phyloP scores from a whole-genome alignment of 441 rosid genomes.

The Pelargonium australe region DNA sequence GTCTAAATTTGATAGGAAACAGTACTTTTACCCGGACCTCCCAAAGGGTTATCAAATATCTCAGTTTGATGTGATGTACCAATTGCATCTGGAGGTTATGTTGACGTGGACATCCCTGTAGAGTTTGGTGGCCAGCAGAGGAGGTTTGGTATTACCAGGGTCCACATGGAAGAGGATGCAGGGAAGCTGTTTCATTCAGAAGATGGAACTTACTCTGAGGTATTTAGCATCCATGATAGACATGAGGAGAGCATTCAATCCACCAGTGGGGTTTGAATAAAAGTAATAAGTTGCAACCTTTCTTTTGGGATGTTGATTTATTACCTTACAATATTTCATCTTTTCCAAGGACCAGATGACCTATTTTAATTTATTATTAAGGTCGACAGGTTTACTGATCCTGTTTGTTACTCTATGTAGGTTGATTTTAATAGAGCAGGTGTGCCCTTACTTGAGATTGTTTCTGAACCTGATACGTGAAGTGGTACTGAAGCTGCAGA shows the following conservation, averaged over 20 bases:
- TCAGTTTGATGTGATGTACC: slow-evolving; percentile 92
- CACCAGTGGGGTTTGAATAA: background rate
- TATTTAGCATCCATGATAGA: background rate
- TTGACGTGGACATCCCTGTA: slow-evolving; percentile 78
- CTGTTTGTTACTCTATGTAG: slow-evolving; percentile 32
- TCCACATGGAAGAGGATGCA: slow-evolving; percentile 97
- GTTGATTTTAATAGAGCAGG: slow-evolving; percentile 97
- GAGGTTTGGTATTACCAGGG: slow-evolving; percentile 85
- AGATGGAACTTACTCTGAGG: slow-evolving; percentile 65
- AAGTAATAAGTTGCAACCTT: background rate
- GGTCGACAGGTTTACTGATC: slow-evolving; percentile 13
- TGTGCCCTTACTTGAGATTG: slow-evolving; percentile 91
- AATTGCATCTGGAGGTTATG: slow-evolving; percentile 59
- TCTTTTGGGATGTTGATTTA: background rate
- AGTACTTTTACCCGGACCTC: slow-evolving; percentile 44
- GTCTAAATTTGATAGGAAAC: too few species aligned
- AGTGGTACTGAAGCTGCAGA: slow-evolving; percentile 89
- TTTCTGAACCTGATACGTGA: slow-evolving; percentile 97
- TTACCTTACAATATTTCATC: background rate
- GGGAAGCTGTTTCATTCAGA: slow-evolving; percentile 83
- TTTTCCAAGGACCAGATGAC: background rate
- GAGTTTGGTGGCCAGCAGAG: slow-evolving; percentile 88
- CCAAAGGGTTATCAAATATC: slow-evolving; percentile 96
- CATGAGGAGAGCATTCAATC: background rate
- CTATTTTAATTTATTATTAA: slow-evolving; percentile 2